phyloP scores from a whole-genome alignment of 2,329 filamentous ascomycete genomes.

The Penicillium glabrum region DNA sequence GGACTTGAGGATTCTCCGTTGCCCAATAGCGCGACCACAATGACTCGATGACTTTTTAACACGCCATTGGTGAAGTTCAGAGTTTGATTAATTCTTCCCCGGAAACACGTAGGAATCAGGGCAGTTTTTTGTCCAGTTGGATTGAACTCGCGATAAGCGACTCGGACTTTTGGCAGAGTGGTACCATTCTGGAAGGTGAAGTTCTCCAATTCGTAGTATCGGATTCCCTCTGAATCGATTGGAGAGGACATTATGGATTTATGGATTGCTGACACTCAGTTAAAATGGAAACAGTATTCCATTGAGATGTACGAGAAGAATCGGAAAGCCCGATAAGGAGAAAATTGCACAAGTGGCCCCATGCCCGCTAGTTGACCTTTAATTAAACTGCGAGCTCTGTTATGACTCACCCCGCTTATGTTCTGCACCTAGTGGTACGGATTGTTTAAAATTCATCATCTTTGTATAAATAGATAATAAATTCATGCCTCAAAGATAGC shows the following conservation, averaged over 20 bases:
- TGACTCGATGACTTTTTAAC: constrained; percentile 43
- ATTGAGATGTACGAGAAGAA: neutral
- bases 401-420: too few species aligned
- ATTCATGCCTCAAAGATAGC: constrained; percentile 9
- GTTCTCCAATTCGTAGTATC: constrained; percentile 34
- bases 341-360: too few species aligned
- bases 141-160: constrained; percentile 48
- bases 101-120: constrained; percentile 57
- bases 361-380: too few species aligned
- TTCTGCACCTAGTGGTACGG: too few species aligned
- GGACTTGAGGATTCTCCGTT: constrained; percentile 52
- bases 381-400: too few species aligned
- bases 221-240: constrained; percentile 26
- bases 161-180: constrained; percentile 29
- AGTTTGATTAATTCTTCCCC: constrained; percentile 52
- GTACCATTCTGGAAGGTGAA: constrained; percentile 42
- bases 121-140: constrained; percentile 38
- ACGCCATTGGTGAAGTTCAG: constrained; percentile 48
- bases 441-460: too few species aligned
- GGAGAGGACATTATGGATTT: neutral
- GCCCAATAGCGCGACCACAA: constrained; percentile 50
- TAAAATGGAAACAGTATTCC: neutral
- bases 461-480: neutral
- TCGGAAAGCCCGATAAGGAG: too few species aligned
- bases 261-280: neutral